These are phyloP conservation scores for Euphorbia celastroides DNA, from an alignment of 441 rosid genomes.

Conservation along the genomic window DNA sequence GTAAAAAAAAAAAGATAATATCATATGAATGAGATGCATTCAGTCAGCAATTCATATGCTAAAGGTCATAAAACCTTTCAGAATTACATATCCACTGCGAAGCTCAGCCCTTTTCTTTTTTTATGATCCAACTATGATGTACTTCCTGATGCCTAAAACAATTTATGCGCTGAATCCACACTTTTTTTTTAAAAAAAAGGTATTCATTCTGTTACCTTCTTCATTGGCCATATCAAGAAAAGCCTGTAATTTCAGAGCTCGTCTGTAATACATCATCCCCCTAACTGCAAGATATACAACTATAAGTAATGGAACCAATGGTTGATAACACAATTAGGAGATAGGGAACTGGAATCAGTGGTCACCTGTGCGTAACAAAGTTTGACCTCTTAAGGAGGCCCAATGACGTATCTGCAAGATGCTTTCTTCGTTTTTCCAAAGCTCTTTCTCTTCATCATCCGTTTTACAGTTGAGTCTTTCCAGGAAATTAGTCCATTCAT, in stretches of 20 bases:
- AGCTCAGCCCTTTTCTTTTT: not conserved
- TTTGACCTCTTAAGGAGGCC: conserved; percentile 98
- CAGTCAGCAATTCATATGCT: not conserved
- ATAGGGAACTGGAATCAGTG: conserved; percentile 20
- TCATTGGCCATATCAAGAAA: conserved; percentile 98
- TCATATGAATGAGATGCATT: conserved; percentile 3
- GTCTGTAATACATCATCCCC: conserved; percentile 98
- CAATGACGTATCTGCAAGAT: conserved; percentile 95
- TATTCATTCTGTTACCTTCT: conserved; percentile 41
- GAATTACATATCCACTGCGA: not conserved
- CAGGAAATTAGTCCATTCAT: conserved; percentile 97
- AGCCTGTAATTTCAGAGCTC: conserved; percentile 97
- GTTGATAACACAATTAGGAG: conserved; percentile 14
- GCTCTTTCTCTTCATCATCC: conserved; percentile 37
- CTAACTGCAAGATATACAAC: conserved; percentile 51
- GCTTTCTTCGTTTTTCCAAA: conserved; percentile 85
- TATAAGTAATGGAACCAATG: conserved; percentile 17
- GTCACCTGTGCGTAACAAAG: conserved; percentile 88
- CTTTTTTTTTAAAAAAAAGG: not conserved
- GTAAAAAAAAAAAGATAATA: not conserved
- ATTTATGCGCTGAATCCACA: not conserved
- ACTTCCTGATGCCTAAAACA: conserved; percentile 8
- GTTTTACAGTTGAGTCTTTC: conserved; percentile 74
- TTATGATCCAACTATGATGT: not conserved
- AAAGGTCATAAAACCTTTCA: not conserved